Base-by-base conservation (phyloP, 2,329 filamentous ascomycete species). In the Phyllosticta citribraziliensis region DNA sequence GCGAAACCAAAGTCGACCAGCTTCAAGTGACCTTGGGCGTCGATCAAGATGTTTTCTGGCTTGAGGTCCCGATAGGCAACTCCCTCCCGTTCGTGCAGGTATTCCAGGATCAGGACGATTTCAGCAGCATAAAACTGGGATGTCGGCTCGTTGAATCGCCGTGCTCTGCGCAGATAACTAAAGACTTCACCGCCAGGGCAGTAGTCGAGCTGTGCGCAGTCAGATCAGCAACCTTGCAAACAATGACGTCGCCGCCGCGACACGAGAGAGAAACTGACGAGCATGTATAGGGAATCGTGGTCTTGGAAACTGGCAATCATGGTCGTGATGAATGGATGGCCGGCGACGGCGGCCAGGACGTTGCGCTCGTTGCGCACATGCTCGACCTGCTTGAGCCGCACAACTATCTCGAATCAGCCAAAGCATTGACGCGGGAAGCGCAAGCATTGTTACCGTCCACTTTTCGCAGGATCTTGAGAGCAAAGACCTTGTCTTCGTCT, bases 1-100 rank as follows among this genome's bases (percentile, higher is more conserved):
- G 89, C 89, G 70, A 93, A 93, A 11, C 89, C 89, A 76, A 93
- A 93, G 73, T 93, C 89, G 4, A 93, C 89, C 56, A 93, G 79
- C 73, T 90, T 91, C 67, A 93, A 84, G 73, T 93, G 89, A 2
- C 89, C 89, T 33, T 90, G 82, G 55, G 81, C 83, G 70, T 93
- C 89, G 25, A 93, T 82, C 58, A 93, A 78, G 47, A 93, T 82
- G 72, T 94, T 93, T 74, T 93, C 89, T 1, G 89, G 89, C 73
- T 93, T 93, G 66, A 93, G 76, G 68, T 93, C 89, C 57, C 89
- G 84, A 72, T 92, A 93, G 55, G 89, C 89, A 33, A 94, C 87
- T 52, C 87, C 88, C 72, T 91, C 85, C 61, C 86, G 78, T 72
- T 93, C 89, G 74, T 93, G 89, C 63, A 93, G 77, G 70, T 87